phyloP scores from a whole-genome alignment of 345 rosid genomes.

The Lagerstroemia speciosa region DNA sequence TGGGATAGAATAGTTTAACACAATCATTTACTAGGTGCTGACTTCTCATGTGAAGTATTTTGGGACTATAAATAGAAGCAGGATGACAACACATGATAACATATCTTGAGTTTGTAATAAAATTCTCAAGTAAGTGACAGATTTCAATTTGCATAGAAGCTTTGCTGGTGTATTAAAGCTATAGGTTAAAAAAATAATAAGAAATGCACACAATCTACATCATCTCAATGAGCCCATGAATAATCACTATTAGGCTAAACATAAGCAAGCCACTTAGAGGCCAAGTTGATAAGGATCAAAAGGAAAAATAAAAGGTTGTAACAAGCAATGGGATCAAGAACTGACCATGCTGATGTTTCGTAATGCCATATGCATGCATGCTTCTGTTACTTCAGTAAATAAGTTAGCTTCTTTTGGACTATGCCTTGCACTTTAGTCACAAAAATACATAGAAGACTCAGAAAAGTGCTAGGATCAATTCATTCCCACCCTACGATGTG shows the following conservation, averaged over 20 bases:
- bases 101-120: not conserved
- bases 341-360: constrained; percentile 90
- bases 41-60: not conserved
- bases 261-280: not conserved
- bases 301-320: not conserved
- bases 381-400: constrained; percentile 80
- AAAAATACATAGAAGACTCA: constrained; percentile 4
- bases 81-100: not conserved
- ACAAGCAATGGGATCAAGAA: constrained; percentile 2
- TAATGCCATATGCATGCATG: constrained; percentile 83
- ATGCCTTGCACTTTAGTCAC: constrained; percentile 52
- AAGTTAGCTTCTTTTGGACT: constrained; percentile 85
- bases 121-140: not conserved
- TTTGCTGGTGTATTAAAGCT: not conserved
- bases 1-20: not conserved
- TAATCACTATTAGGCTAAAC: not conserved
- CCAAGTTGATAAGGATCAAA: not conserved
- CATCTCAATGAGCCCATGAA: not conserved
- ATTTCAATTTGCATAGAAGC: not conserved
- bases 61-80: not conserved
- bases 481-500: not conserved
- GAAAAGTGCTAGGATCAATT: constrained; percentile 6
- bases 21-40: not conserved
- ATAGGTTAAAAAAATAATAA: not conserved
- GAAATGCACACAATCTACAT: not conserved